These are phyloP conservation scores for Diplogelasinospora grovesii DNA, from an alignment of 495 filamentous ascomycete species.

Conservation along the genomic window DNA sequence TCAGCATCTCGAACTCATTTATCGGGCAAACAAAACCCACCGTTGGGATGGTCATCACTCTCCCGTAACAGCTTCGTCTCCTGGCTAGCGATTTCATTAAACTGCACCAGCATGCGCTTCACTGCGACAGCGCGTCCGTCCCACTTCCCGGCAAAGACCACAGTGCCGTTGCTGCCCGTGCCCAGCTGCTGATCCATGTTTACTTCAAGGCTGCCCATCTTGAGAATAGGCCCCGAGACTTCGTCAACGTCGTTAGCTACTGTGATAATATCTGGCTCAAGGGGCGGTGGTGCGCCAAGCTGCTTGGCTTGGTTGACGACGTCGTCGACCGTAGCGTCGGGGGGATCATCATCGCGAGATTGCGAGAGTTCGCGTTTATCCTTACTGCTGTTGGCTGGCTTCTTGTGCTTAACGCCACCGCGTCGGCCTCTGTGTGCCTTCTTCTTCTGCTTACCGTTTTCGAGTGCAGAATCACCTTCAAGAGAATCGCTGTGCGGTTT, in stretches of 20 bases:
- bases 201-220: slow-evolving; percentile 67
- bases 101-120: slow-evolving; percentile 91
- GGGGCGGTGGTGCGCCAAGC: slow-evolving; percentile 38
- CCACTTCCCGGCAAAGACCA: slow-evolving; percentile 78
- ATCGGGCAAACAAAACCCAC: slow-evolving; percentile 24
- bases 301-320: slow-evolving; percentile 39
- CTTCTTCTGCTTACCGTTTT: slow-evolving; percentile 57
- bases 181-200: slow-evolving; percentile 68
- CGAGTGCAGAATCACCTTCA: slow-evolving; percentile 28
- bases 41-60: slow-evolving; percentile 89
- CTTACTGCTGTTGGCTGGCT: slow-evolving; percentile 32
- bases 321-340: slow-evolving; percentile 35
- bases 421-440: slow-evolving; percentile 75
- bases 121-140: slow-evolving; percentile 91
- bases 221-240: slow-evolving; percentile 53
- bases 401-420: slow-evolving; percentile 70
- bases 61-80: slow-evolving; percentile 85
- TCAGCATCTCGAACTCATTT: slow-evolving; percentile 17
- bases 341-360: slow-evolving; percentile 34
- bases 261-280: slow-evolving; percentile 53
- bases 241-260: slow-evolving; percentile 43
- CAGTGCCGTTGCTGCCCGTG: slow-evolving; percentile 77
- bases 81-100: slow-evolving; percentile 90
- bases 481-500: slow-evolving; percentile 33
- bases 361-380: slow-evolving; percentile 33